Evolutionary conservation across 2,329 filamentous ascomycete genomes (phyloP).

Genomic region (Verticillium longisporum): DNA sequence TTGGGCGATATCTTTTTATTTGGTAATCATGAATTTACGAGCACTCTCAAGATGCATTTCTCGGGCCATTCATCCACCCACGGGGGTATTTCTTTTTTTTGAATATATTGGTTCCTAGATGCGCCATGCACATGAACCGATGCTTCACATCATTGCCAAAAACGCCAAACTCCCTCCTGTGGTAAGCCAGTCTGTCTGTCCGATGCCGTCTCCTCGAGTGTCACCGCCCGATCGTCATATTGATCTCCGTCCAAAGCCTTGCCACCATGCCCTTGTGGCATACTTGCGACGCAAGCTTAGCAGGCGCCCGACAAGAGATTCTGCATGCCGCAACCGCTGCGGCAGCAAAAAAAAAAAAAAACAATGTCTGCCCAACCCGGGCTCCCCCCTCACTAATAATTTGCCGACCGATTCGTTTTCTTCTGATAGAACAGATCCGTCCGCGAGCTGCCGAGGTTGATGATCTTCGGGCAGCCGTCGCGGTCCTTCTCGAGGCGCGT

Average conservation of each 20-base stretch:
- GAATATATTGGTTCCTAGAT: neutral
- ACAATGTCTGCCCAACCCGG: conserved; percentile 34
- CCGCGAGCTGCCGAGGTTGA: conserved; percentile 90
- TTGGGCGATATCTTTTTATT: neutral
- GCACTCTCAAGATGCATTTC: neutral
- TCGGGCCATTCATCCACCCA: neutral
- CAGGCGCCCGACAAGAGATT: neutral
- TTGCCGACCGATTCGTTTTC: conserved; percentile 54
- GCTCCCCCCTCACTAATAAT: conserved; percentile 44
- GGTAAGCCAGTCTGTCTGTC: neutral
- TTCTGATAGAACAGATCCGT: conserved; percentile 76
- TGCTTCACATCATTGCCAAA: neutral
- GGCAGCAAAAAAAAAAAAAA: neutral
- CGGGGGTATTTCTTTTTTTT: neutral
- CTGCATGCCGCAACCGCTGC: neutral
- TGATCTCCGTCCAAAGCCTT: neutral
- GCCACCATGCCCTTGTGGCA: neutral
- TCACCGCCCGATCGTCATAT: neutral
- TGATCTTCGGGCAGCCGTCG: conserved; percentile 98
- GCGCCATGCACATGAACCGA: neutral
- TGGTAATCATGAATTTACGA: neutral
- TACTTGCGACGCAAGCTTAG: neutral
- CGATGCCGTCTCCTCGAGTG: neutral
- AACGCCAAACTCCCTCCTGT: neutral
- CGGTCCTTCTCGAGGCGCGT: conserved; percentile 94